Conservation (phyloP, 2,329 filamentous ascomycete genomes). For the Calonectria montana region DNA sequence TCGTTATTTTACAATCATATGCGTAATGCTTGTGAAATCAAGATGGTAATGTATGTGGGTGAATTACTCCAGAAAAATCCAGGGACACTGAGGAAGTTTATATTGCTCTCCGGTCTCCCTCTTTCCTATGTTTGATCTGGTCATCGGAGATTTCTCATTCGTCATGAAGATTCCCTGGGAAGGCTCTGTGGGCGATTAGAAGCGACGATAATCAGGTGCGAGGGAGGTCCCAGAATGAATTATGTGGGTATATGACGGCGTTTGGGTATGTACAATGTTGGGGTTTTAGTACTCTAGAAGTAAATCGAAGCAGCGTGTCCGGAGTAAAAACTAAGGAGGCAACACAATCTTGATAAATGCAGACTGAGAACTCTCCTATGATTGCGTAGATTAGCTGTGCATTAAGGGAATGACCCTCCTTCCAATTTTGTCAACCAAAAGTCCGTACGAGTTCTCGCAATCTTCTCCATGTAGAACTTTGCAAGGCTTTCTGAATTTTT, state of each 20-base stretch:
- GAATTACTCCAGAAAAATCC: background rate
- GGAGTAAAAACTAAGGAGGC: no score
- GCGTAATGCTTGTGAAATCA: background rate
- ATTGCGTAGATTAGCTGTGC: no score
- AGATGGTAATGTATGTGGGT: background rate
- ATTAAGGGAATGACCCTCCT: constrained; percentile 8
- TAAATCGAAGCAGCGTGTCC: no score
- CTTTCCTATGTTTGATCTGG: background rate
- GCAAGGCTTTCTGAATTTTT: constrained; percentile 38
- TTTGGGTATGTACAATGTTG: no score
- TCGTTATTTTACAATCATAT: background rate
- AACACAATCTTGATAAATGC: no score
- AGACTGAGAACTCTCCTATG: no score
- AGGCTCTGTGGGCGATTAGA: background rate
- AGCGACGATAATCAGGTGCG: background rate
- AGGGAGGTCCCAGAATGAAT: background rate
- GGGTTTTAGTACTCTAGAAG: no score
- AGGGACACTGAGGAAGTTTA: background rate
- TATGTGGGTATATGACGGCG: no score
- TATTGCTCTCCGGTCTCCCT: background rate
- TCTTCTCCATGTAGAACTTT: constrained; percentile 45
- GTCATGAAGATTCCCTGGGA: background rate
- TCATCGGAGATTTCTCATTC: background rate
- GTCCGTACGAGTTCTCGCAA: constrained; percentile 39
- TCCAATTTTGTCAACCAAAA: constrained; percentile 46